Evolutionary conservation across 768 basidiomycete genomes (phyloP).

Genomic region (Mrakia hoshinonis): DNA sequence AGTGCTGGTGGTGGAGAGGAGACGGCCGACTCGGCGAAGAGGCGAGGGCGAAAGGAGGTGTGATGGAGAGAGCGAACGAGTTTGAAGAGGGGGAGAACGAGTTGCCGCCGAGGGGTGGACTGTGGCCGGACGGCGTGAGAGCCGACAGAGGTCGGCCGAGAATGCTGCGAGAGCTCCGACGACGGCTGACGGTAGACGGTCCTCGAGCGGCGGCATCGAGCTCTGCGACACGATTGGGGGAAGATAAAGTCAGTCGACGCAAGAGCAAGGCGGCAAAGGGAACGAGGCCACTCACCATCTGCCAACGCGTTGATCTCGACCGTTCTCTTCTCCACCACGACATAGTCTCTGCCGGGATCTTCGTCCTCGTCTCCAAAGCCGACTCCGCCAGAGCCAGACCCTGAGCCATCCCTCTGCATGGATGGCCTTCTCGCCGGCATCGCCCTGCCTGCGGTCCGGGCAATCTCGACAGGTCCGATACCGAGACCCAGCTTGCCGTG

Average conservation of each 20-base stretch:
- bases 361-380: constrained; percentile 39
- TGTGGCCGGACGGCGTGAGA: constrained; percentile 32
- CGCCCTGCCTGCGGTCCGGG: constrained; percentile 4
- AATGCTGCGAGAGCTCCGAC: constrained; percentile 39
- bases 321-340: constrained; percentile 81
- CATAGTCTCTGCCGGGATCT: constrained; percentile 65
- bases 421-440: not conserved
- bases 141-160: constrained; percentile 38
- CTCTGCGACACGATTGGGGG: constrained; percentile 44
- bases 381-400: constrained; percentile 4
- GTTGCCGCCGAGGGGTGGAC: constrained; percentile 22
- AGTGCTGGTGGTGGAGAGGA: constrained; percentile 25
- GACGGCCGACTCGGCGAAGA: constrained; percentile 29
- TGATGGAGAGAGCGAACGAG: constrained; percentile 37
- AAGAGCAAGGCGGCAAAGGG: not conserved
- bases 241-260: constrained; percentile 43
- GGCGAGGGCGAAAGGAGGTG: constrained; percentile 41
- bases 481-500: not conserved
- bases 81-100: constrained; percentile 40
- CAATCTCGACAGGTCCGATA: constrained; percentile 7
- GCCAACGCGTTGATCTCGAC: constrained; percentile 87
- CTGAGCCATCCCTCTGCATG: constrained; percentile 10
- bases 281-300: constrained; percentile 58
- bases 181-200: constrained; percentile 38
- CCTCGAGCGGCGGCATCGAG: constrained; percentile 42